These are phyloP conservation scores for Debaryomyces sp. DNA, from an alignment of 1,139 yeast species.

Conservation along the genomic window DNA sequence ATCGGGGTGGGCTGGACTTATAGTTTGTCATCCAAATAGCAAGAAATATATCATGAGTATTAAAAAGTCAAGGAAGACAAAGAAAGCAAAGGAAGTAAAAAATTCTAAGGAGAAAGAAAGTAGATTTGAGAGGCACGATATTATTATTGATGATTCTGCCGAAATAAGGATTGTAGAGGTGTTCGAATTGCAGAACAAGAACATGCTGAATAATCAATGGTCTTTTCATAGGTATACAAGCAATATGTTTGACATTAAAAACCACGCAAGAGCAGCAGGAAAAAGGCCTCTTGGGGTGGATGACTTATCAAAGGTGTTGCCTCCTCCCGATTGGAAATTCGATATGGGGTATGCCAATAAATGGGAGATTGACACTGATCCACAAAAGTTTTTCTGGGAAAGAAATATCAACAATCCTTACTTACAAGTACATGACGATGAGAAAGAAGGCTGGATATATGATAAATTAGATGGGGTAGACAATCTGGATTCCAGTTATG, in stretches of 20 bases:
- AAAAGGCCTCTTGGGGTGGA: conserved; percentile 67
- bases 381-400: conserved; percentile 54
- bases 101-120: conserved; percentile 7
- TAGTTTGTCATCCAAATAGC: conserved; percentile 60
- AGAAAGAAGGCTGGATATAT: conserved; percentile 48
- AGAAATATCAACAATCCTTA: conserved; percentile 35
- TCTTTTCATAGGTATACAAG: conserved; percentile 37
- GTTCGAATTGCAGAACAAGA: conserved; percentile 72
- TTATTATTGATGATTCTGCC: conserved; percentile 70
- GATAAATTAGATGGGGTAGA: conserved; percentile 30
- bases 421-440: conserved; percentile 35
- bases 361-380: conserved; percentile 69
- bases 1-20: conserved; percentile 54
- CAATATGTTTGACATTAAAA: conserved; percentile 53
- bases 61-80: conserved; percentile 8
- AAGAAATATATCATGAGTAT: conserved; percentile 34
- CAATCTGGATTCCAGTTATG: conserved; percentile 28
- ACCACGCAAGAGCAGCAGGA: conserved; percentile 56
- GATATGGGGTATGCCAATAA: conserved; percentile 52
- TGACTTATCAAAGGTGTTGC: conserved; percentile 54
- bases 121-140: conserved; percentile 46
- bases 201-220: conserved; percentile 65
- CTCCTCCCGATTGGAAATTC: conserved; percentile 80
- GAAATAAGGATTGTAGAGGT: conserved; percentile 67
- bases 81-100: conserved; percentile 11